Evolutionary conservation across 2,329 filamentous ascomycete genomes (phyloP), one percentile per base, ranked within the genome.

Genomic region (Phyllosticta ampelicida): DNA sequence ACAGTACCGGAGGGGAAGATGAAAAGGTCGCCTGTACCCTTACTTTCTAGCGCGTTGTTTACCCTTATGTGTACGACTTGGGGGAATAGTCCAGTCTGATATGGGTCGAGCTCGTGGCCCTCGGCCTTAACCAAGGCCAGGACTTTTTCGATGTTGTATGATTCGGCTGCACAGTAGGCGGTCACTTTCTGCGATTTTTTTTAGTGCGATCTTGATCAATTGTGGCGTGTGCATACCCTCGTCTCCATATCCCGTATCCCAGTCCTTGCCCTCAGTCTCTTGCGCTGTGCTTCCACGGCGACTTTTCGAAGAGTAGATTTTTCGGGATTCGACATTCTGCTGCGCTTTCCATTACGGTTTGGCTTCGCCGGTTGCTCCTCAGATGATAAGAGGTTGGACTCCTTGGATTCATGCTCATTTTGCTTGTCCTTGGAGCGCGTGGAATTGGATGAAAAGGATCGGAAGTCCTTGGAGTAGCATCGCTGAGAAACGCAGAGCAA

Each of bases 1-100:
- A 97, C 81, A 11, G 91, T 95, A 10, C 94, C 94, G 0, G 91
- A 96, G 9, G 92, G 90, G 64, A 99, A 99, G 59, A 99, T 86
- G 68, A 97, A 97, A 54, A 97, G 84, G 73, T 99, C 94, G 30
- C 90, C 91, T 44, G 68, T 83, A 80, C 71, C 67, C 77, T 77
- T 57, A 75, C 72, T 61, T 78, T 71, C 62, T 76, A 75, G 26
- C 4, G 50, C 58, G 53, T 63, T 82, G 62, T 77, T 76, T 8
- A 73, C 75, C 58, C 75, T 76, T 13, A 86, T 73, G 64, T 87
- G 84, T 36, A 86, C 76, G 30, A 87, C 83, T 65, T 86, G 83
- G 1, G 83, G 82, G 62, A 81, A 84, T 2, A 87, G 74, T 3
- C 79, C 80, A 0, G 83, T 86, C 51, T 77, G 73, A 61, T 78